Conservation (phyloP, 306 rosid genomes). For the Begonia fuchsioides region DNA sequence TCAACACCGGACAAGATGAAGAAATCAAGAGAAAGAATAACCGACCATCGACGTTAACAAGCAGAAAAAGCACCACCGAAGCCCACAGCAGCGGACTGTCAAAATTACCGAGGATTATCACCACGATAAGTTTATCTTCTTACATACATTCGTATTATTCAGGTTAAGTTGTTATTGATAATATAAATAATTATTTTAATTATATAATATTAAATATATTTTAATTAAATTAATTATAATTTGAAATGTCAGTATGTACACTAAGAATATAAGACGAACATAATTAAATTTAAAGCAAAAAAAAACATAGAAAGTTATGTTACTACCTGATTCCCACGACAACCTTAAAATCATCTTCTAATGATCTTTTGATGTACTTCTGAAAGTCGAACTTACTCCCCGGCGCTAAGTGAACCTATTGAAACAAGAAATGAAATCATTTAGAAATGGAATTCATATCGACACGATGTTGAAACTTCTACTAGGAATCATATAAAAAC, state of each 20-base stretch:
- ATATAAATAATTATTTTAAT: too few relatives aligned
- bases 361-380: conserved; percentile 79
- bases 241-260: too few relatives aligned
- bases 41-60: conserved; percentile 76
- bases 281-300: background rate
- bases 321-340: conserved; percentile 89
- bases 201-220: too few relatives aligned
- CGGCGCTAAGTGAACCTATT: conserved; percentile 87
- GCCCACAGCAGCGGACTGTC: conserved; percentile 83
- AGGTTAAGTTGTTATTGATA: too few relatives aligned
- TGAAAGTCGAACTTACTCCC: conserved; percentile 94
- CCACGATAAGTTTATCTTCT: too few relatives aligned
- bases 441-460: background rate
- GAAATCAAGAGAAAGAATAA: conserved; percentile 6
- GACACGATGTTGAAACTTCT: background rate
- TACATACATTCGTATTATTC: too few relatives aligned
- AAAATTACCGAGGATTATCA: background rate
- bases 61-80: conserved; percentile 69
- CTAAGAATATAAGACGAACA: too few relatives aligned
- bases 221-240: too few relatives aligned
- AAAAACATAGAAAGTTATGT: background rate
- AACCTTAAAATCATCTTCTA: conserved; percentile 96
- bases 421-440: background rate
- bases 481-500: conserved; percentile 12
- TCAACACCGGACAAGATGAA: background rate